Evolutionary conservation across 2,329 filamentous ascomycete species (phyloP).

Genomic region (Alternaria arbusti): DNA sequence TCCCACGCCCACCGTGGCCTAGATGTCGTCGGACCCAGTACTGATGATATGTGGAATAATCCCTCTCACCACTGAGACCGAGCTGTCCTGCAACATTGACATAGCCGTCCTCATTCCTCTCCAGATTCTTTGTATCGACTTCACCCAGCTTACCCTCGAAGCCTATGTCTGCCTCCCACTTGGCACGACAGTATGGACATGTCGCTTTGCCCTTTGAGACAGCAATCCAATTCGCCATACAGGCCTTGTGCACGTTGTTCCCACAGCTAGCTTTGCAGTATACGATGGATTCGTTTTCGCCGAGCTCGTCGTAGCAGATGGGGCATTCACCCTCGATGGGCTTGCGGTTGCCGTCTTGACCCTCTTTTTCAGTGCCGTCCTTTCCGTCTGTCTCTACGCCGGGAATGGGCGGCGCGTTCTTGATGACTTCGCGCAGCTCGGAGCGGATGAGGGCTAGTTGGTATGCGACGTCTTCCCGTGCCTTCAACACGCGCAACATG

Average conservation of each 20-base stretch:
- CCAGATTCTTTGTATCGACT: conserved; percentile 53
- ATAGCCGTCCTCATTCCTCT: conserved; percentile 61
- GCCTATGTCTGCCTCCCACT: conserved; percentile 58
- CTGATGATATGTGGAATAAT: conserved; percentile 37
- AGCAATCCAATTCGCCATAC: conserved; percentile 61
- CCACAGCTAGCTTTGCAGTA: conserved; percentile 68
- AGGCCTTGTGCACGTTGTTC: conserved; percentile 66
- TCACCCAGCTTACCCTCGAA: conserved; percentile 47
- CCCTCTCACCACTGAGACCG: conserved; percentile 61
- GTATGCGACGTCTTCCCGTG: conserved; percentile 61
- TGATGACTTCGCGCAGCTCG: conserved; percentile 64
- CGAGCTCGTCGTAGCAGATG: conserved; percentile 57
- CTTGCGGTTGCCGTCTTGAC: conserved; percentile 59
- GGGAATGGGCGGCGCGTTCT: conserved; percentile 58
- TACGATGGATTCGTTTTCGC: conserved; percentile 42
- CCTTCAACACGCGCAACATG: conserved; percentile 64
- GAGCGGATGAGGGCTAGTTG: conserved; percentile 66
- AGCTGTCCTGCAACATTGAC: conserved; percentile 67
- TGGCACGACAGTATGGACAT: conserved; percentile 67
- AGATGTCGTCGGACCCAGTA: conserved; percentile 31
- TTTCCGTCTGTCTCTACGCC: conserved; percentile 43
- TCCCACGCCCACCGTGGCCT: conserved; percentile 3
- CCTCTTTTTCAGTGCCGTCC: conserved; percentile 31
- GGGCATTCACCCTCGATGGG: conserved; percentile 67
- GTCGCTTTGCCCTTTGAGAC: conserved; percentile 52